Conservation (phyloP, 495 filamentous ascomycete species). For the Talaromyces proteolyticus region DNA sequence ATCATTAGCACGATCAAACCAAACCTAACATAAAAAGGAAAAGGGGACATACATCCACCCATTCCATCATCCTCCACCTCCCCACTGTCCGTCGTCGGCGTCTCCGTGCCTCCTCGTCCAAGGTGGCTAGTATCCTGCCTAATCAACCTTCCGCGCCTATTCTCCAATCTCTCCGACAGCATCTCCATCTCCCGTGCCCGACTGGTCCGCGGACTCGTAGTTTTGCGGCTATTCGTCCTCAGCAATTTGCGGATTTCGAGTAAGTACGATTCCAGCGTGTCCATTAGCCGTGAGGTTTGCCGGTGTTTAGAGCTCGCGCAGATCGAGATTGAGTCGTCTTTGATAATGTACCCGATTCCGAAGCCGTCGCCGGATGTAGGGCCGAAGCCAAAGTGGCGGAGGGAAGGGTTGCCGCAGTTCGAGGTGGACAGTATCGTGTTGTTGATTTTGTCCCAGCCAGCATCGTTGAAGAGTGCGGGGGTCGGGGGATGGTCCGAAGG, state of each 20-base stretch:
- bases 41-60: constrained; percentile 71
- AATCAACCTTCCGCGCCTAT: constrained; percentile 39
- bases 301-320: constrained; percentile 89
- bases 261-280: constrained; percentile 83
- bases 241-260: constrained; percentile 84
- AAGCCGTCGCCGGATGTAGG: constrained; percentile 93
- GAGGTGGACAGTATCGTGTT: constrained; percentile 91
- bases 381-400: constrained; percentile 94
- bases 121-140: constrained; percentile 27
- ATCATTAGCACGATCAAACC: constrained; percentile 5
- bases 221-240: constrained; percentile 54
- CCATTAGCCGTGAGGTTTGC: constrained; percentile 85
- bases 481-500: constrained; percentile 38
- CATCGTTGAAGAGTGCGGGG: constrained; percentile 79
- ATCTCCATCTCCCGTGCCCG: constrained; percentile 64
- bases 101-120: constrained; percentile 35
- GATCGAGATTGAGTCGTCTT: constrained; percentile 87
- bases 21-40: constrained; percentile 7
- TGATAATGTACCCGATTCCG: constrained; percentile 98
- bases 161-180: constrained; percentile 34
- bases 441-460: constrained; percentile 92
- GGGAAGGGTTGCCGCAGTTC: constrained; percentile 98
- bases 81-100: constrained; percentile 52
- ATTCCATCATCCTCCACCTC: constrained; percentile 84
- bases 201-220: constrained; percentile 47